Base-by-base conservation (phyloP, 805 yeast species). In the Monosporozyma aquatica region DNA sequence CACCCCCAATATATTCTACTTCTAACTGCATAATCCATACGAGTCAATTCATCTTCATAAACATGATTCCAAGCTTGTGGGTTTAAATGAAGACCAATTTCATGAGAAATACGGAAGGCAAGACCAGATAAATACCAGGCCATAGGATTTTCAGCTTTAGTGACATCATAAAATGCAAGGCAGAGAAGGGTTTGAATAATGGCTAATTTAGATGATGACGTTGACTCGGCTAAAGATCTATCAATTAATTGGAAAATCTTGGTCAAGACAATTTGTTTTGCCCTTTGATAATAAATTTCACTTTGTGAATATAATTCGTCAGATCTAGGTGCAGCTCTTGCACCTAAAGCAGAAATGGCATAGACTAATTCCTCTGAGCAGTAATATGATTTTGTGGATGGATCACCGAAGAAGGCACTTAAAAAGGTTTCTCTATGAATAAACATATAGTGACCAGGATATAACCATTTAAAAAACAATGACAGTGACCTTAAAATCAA, bases 1-100 rank as follows among this genome's bases (percentile, higher is more conserved):
- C 76, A 69, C 6, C 82, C 82, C 82, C 82, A 77, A 52, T 72
- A 74, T 14, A 77, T 72, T 45, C 82, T 60, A 45, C 75, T 69
- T 49, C 80, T 64, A 33, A 76, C 75, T 35, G 71, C 74, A 28
- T 69, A 67, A 49, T 75, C 77, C 28, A 73, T 62, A 15, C 66
- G 66, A 21, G 68, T 59, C 34, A 71, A 56, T 38, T 65, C 64
- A 30, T 62, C 66, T 28, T 50, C 59, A 41, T 59, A 54, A n/a
- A 65, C 64, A 42, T 56, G 44, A 51, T 67, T 68, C 80, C 80
- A 75, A 10, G 71, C 71, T 43, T 72, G 65, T 2, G 80, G 80
- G 48, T 72, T 66, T 45, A 76, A 64, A 54, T 76, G 80, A 50
- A 76, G 70, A 1, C 82, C 82, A 23, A 76, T 58, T 55, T 76